phyloP scores from a whole-genome alignment of 2,329 filamentous ascomycete species.

The Aspergillus tanneri region DNA sequence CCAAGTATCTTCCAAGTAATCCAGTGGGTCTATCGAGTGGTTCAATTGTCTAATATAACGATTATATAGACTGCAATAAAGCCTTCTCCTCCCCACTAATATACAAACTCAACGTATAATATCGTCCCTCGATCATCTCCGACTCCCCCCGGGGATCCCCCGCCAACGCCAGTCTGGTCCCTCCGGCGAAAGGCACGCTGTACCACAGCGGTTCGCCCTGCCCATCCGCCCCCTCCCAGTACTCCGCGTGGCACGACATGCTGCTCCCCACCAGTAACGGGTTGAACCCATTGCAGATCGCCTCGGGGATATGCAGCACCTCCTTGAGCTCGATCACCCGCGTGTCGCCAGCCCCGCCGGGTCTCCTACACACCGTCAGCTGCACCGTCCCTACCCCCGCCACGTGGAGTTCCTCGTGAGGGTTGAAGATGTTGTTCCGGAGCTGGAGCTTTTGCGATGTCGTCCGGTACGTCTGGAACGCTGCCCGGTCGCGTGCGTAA shows the following conservation, averaged over 20 bases:
- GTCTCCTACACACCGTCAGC: conserved; percentile 26
- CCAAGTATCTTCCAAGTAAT: too few relatives aligned
- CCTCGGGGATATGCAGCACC: conserved; percentile 37
- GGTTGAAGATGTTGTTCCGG: conserved; percentile 25
- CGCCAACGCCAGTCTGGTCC: conserved; percentile 19
- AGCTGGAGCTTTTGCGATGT: conserved; percentile 21
- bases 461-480: conserved; percentile 32
- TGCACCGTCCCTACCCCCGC: conserved; percentile 36
- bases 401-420: conserved; percentile 26
- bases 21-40: too few relatives aligned
- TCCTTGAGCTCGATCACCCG: conserved; percentile 31
- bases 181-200: conserved; percentile 20
- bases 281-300: conserved; percentile 36
- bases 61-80: background rate
- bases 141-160: conserved; percentile 17
- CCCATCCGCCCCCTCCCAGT: conserved; percentile 23
- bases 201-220: conserved; percentile 19
- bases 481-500: conserved; percentile 33
- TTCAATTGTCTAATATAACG: too few relatives aligned
- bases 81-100: conserved; percentile 21
- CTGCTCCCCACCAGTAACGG: conserved; percentile 24
- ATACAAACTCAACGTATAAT: conserved; percentile 26
- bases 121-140: conserved; percentile 23
- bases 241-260: conserved; percentile 22
- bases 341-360: too few relatives aligned